Evolutionary conservation across 257 asterid species (phyloP).

Genomic region (Salvia miltiorrhiza): DNA sequence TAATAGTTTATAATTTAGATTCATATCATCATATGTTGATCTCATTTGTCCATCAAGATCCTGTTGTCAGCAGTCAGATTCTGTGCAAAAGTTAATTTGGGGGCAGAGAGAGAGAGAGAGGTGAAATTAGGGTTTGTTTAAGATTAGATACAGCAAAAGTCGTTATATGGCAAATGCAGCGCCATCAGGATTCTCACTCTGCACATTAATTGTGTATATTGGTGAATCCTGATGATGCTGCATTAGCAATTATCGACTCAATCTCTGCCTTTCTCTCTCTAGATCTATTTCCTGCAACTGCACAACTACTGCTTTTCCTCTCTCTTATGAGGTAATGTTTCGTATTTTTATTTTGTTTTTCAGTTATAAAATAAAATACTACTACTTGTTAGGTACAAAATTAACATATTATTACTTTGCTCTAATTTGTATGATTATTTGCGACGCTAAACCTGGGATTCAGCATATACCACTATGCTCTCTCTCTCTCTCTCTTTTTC

Average conservation of each 20-base stretch:
- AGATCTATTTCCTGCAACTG: neutral
- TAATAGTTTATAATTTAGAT: neutral
- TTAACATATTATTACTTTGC: neutral
- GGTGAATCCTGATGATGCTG: conserved; percentile 30
- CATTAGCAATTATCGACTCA: conserved; percentile 14
- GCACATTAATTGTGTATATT: neutral
- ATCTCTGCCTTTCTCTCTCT: neutral
- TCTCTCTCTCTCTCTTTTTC: no score
- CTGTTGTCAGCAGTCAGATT: no score
- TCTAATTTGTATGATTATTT: no score
- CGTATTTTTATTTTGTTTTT: neutral
- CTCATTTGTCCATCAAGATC: neutral
- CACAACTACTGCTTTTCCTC: no score
- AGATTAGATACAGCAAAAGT: neutral
- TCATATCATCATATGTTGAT: neutral
- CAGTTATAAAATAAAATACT: no score
- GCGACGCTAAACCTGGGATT: no score
- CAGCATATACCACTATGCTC: no score
- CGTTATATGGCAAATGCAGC: conserved; percentile 10
- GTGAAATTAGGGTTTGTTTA: conserved; percentile 6
- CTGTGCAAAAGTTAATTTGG: no score
- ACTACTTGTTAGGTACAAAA: no score
- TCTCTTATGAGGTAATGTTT: neutral
- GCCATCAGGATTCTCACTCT: conserved; percentile 15
- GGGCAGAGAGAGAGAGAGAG: no score